Conservation (phyloP, 176 grass and related monocot species). For the Carex cristatella region DNA sequence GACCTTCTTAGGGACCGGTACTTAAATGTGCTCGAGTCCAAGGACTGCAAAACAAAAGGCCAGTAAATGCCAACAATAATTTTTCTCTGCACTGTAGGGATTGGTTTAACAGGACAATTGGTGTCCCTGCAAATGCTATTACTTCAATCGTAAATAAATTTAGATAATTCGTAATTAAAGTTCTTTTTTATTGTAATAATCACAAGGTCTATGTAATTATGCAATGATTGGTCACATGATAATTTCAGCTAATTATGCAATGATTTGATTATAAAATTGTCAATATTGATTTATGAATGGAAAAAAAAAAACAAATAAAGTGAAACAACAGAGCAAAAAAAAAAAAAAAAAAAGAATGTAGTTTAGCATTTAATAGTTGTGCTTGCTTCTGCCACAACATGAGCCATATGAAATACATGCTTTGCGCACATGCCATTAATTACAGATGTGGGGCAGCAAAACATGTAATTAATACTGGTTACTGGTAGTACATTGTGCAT, state of each 20-base stretch:
- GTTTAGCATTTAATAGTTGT: constrained; percentile 2
- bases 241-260: not conserved
- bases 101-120: not conserved
- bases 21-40: constrained; percentile 51
- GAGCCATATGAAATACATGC: not conserved
- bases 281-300: not conserved
- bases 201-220: not conserved
- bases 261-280: not conserved
- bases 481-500: not conserved
- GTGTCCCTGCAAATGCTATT: not conserved
- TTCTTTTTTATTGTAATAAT: not conserved
- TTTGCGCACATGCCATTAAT: constrained; percentile 1
- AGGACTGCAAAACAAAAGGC: constrained; percentile 41
- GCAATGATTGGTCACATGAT: not conserved
- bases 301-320: not conserved
- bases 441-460: constrained; percentile 13
- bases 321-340: not conserved
- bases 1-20: constrained; percentile 34
- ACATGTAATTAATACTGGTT: constrained; percentile 3
- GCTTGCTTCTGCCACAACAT: constrained; percentile 14
- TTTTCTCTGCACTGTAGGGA: not conserved
- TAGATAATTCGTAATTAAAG: not conserved
- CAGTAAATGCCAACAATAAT: not conserved
- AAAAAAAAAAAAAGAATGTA: constrained; percentile 4
- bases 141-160: not conserved